A percentile compares a stretch with the other conserved stretches of the same genome.
Conservation (phyloP, 176 grass and related monocot species). For the Elymus sibiricus region DNA sequence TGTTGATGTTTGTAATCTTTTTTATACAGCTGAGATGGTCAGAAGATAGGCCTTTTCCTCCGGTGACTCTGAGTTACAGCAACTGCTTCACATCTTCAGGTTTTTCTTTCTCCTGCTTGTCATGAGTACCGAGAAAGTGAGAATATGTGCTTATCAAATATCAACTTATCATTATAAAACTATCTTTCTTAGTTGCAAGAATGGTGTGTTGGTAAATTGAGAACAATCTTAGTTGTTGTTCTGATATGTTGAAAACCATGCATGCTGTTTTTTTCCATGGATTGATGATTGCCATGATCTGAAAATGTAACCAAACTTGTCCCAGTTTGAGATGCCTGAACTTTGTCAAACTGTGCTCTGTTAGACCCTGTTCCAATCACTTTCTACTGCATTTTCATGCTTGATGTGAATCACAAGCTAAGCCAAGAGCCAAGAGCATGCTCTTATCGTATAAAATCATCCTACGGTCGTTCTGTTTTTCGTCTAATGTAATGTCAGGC, state of each 20-base stretch:
- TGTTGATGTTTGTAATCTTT: neutral
- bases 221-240: neutral
- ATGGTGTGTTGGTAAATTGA: neutral
- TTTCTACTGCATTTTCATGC: neutral
- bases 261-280: constrained; percentile 7
- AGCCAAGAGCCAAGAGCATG: neutral
- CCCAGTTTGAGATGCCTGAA: neutral
- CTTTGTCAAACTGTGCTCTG: neutral
- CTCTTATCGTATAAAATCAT: neutral
- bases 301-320: neutral
- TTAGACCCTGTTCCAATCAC: neutral
- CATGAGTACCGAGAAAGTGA: neutral
- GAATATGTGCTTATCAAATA: neutral
- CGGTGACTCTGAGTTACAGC: constrained; percentile 86
- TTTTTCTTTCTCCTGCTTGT: constrained; percentile 15
- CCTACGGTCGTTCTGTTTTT: neutral
- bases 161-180: neutral
- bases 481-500: neutral
- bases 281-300: neutral
- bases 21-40: constrained; percentile 77
- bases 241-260: neutral
- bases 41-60: constrained; percentile 84
- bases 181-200: neutral
- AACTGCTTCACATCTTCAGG: constrained; percentile 96
- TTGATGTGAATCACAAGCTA: neutral